Evolutionary conservation across 257 asterid species (phyloP), one percentile per base, ranked within the genome.

Genomic region (Gentiana dahurica): DNA sequence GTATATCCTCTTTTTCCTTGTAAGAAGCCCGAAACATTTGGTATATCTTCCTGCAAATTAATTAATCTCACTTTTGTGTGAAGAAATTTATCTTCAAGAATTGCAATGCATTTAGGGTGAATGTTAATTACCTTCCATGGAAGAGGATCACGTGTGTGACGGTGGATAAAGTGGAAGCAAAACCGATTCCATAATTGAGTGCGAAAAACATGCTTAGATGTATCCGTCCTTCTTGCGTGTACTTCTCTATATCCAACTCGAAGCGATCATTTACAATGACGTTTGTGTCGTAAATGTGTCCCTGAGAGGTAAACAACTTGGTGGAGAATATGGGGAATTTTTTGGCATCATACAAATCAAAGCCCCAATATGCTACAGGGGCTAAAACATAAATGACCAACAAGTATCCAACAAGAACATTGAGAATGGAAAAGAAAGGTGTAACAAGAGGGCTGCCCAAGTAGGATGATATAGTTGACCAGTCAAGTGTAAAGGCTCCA

Each of bases 111-210:
- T 15, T 15, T 15, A 15, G 24, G 24, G 24, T 15, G 61, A n/a
- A 47, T 32, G 49, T 48, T 39, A 1, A 37, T 72, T 79, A 85
- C 97, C 97, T 83, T 78, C 97, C 97, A 36, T 89, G 83, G 85
- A 89, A 89, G 66, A 76, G 69, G 47, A 57, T 81, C 38, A 86
- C 97, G 12, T 86, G 97, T 34, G 95, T 79, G 37, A 89, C 73
- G 58, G 97, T 89, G 49, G 97, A 45, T n/a, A 95, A 94, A 57
- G 86, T 83, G 39, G 97, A 86, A 39, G 97, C 97, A 53, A 89
- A 89, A 50, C 97, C 94, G 48, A 89, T 83, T 48, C 97, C 97
- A 35, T 86, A 86, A 8, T 80, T 78, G 43, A 89, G 75, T 37
- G 97, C 91, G 56, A 89, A 89, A 72, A 89, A 81, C 87, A 83